Conservation (phyloP, 164 flowering plant species). For the Brasenia schreberi region DNA sequence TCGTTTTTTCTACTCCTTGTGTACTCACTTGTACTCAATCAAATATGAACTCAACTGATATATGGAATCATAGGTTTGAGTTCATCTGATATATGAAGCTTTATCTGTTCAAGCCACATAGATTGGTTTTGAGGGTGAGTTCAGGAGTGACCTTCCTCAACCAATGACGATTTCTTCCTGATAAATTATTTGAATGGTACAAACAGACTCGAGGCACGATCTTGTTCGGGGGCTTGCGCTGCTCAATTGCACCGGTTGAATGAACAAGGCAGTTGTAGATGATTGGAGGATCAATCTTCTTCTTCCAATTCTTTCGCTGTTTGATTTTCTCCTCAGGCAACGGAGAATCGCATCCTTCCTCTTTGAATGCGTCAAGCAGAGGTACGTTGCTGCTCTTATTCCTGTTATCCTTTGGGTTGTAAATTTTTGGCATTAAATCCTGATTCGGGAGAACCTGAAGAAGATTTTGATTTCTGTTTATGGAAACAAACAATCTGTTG, state of each 20-base stretch:
- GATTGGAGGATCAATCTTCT: constrained; percentile 94
- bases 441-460: constrained; percentile 41
- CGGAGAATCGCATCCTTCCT: constrained; percentile 55
- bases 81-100: no score
- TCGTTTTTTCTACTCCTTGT: no score
- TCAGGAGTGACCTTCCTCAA: neutral
- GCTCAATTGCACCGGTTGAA: constrained; percentile 89
- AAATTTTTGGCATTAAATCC: neutral
- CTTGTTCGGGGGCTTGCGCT: constrained; percentile 67
- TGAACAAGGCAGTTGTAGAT: constrained; percentile 96
- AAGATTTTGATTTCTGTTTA: constrained; percentile 61
- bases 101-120: no score
- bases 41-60: no score
- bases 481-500: constrained; percentile 75
- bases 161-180: neutral
- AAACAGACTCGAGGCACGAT: constrained; percentile 27
- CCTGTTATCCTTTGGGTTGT: neutral
- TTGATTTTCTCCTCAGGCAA: constrained; percentile 72
- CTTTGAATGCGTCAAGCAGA: constrained; percentile 57
- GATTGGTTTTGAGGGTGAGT: no score
- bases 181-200: no score
- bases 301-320: constrained; percentile 65
- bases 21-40: no score
- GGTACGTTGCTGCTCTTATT: constrained; percentile 20
- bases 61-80: no score